A percentile compares a stretch with the other conserved stretches of the same genome.
These are phyloP conservation scores for Blastobotrys arbuscula DNA, from an alignment of 1,139 yeast genomes.

Conservation along the genomic window DNA sequence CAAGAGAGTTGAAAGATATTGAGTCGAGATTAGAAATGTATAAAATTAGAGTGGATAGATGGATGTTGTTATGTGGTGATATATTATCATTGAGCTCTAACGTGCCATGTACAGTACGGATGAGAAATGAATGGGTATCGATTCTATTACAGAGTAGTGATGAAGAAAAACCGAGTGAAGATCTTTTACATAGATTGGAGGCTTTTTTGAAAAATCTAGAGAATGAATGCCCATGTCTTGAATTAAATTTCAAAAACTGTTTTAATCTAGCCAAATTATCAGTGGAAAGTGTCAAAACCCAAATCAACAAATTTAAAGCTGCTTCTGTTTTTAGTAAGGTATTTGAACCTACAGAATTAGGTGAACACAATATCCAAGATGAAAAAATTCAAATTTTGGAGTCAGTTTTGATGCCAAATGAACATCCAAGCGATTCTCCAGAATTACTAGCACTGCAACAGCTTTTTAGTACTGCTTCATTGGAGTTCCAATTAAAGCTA, in stretches of 20 bases:
- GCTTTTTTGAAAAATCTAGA: conserved; percentile 18
- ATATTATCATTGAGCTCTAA: conserved; percentile 4
- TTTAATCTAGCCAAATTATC: conserved; percentile 56
- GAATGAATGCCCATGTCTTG: conserved; percentile 19
- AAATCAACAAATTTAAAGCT: conserved; percentile 62
- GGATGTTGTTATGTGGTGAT: conserved; percentile 25
- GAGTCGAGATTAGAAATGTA: conserved; percentile 14
- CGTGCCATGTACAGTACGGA: background rate
- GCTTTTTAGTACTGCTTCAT: conserved; percentile 58
- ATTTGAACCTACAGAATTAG: conserved; percentile 27
- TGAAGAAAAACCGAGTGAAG: conserved; percentile 1
- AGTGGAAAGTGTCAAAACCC: conserved; percentile 47
- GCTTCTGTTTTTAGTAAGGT: conserved; percentile 60
- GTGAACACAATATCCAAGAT: conserved; percentile 16
- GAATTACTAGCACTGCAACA: conserved; percentile 48
- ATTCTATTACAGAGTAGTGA: conserved; percentile 28
- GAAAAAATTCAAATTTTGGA: conserved; percentile 43
- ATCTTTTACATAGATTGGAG: conserved; percentile 27
- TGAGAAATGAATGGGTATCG: conserved; percentile 40
- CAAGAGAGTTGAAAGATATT: conserved; percentile 5
- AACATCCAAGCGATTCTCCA: conserved; percentile 19
- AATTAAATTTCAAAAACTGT: conserved; percentile 36
- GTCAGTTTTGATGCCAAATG: conserved; percentile 40
- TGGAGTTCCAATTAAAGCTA: conserved; percentile 60
- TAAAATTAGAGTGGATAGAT: conserved; percentile 18